Evolutionary conservation across 140 eudicot genomes (phyloP).

Genomic region (Cichorium intybus): DNA sequence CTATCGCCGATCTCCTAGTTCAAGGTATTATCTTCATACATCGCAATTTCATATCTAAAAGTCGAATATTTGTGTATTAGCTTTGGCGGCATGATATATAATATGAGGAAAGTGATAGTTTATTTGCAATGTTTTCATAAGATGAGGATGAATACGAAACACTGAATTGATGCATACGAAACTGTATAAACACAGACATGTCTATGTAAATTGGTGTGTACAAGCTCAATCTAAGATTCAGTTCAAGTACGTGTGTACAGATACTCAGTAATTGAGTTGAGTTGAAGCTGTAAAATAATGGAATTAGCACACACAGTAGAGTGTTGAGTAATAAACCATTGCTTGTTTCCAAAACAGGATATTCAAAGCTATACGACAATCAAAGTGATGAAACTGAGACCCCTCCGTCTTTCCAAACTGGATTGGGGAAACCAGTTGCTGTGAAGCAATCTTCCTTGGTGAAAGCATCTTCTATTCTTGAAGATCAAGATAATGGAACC

Average conservation of each 20-base stretch:
- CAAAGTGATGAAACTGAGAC: neutral
- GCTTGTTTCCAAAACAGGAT: slow-evolving; percentile 38
- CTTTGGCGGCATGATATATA: neutral
- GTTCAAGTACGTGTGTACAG: slow-evolving; percentile 1
- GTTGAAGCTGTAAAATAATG: slow-evolving; percentile 5
- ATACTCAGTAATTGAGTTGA: slow-evolving; percentile 6
- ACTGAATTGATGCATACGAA: neutral
- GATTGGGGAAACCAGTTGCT: slow-evolving; percentile 12
- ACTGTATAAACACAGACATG: neutral
- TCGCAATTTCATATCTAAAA: neutral
- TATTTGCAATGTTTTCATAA: neutral
- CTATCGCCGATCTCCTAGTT: slow-evolving; percentile 64
- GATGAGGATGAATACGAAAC: neutral
- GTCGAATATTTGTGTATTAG: neutral
- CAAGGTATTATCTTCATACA: slow-evolving; percentile 43
- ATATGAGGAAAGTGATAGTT: neutral
- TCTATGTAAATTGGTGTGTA: neutral
- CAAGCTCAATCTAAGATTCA: neutral
- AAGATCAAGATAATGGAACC: slow-evolving; percentile 23
- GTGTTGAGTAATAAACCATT: neutral
- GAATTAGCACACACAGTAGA: neutral
- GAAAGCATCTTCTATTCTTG: slow-evolving; percentile 50
- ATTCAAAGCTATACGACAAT: slow-evolving; percentile 29
- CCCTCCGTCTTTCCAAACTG: slow-evolving; percentile 13
- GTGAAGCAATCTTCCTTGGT: slow-evolving; percentile 26